Conservation (phyloP, 192 early-diverging fungal species). For the Martensiomyces pterosporus region DNA sequence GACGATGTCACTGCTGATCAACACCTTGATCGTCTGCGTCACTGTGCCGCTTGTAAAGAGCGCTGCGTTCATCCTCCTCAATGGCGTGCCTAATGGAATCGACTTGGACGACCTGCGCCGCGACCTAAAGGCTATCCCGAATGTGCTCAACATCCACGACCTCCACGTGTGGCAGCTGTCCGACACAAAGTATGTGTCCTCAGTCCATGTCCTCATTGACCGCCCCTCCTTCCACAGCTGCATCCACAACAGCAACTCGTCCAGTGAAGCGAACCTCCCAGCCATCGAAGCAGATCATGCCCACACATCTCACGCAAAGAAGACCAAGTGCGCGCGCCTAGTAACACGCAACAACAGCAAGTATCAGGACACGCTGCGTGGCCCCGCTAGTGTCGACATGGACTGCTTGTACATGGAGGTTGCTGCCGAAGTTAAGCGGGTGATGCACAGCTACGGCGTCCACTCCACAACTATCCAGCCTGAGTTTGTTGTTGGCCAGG, state of each 20-base stretch:
- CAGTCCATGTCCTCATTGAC: slow-evolving; percentile 72
- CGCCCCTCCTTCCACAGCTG: slow-evolving; percentile 46
- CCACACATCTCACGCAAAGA: slow-evolving; percentile 6
- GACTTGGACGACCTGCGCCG: slow-evolving; percentile 59
- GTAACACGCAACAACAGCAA: slow-evolving; percentile 22
- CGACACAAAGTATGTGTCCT: slow-evolving; percentile 75
- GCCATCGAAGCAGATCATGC: neutral
- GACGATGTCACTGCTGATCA: slow-evolving; percentile 59
- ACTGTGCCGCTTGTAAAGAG: slow-evolving; percentile 61
- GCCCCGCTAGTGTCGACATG: slow-evolving; percentile 33
- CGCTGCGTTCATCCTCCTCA: slow-evolving; percentile 76
- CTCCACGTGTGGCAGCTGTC: slow-evolving; percentile 91
- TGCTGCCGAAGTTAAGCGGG: slow-evolving; percentile 64
- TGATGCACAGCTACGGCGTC: slow-evolving; percentile 75
- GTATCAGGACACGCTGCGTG: slow-evolving; percentile 9
- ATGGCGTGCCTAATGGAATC: slow-evolving; percentile 70
- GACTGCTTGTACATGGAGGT: slow-evolving; percentile 67
- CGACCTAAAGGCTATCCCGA: slow-evolving; percentile 58
- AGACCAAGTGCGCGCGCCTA: slow-evolving; percentile 19
- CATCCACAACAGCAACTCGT: slow-evolving; percentile 45
- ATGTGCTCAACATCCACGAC: slow-evolving; percentile 78
- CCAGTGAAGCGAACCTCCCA: slow-evolving; percentile 17
- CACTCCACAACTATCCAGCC: slow-evolving; percentile 91
- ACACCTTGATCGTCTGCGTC: slow-evolving; percentile 49
- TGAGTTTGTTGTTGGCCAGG: slow-evolving; percentile 65